Conservation (phyloP, 768 basidiomycete species). For the Trametopsis cervina region DNA sequence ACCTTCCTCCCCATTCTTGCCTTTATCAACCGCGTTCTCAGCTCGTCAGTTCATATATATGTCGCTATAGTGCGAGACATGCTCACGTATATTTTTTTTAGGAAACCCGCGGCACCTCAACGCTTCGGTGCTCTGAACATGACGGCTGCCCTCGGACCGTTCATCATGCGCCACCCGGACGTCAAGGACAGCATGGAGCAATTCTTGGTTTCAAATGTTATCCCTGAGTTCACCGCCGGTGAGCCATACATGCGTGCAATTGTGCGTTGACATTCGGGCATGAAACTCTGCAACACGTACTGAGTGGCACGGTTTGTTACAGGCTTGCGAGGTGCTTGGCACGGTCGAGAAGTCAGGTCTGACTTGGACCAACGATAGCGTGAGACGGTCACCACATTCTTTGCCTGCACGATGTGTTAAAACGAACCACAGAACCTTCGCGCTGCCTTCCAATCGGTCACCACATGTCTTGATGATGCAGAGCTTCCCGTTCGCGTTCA, state of each 20-base stretch:
- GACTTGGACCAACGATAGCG: constrained; percentile 58
- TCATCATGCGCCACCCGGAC: constrained; percentile 81
- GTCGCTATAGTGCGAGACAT: no score
- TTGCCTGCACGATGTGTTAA: neutral
- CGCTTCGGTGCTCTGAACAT: constrained; percentile 85
- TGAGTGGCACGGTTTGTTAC: neutral
- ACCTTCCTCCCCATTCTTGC: constrained; percentile 75
- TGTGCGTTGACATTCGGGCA: constrained; percentile 35
- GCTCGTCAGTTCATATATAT: constrained; percentile 48
- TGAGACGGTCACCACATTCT: constrained; percentile 18
- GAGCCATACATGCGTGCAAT: constrained; percentile 76
- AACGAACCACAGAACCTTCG: constrained; percentile 45
- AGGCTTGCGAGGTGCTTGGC: constrained; percentile 80
- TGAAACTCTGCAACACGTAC: neutral
- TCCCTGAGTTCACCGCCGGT: constrained; percentile 58
- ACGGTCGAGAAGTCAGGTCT: constrained; percentile 67
- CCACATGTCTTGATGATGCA: constrained; percentile 63
- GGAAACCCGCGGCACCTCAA: constrained; percentile 51
- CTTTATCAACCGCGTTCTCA: constrained; percentile 70
- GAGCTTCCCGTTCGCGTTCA: constrained; percentile 83
- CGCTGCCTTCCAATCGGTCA: constrained; percentile 57
- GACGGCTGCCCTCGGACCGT: constrained; percentile 64
- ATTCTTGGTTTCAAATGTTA: constrained; percentile 67
- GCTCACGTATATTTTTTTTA: constrained; percentile 12
- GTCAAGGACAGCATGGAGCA: constrained; percentile 72